A percentile compares a stretch with the other conserved stretches of the same genome.
These are phyloP conservation scores for Aspergillus neoniger DNA, from an alignment of 2,329 filamentous ascomycete genomes.

Conservation along the genomic window DNA sequence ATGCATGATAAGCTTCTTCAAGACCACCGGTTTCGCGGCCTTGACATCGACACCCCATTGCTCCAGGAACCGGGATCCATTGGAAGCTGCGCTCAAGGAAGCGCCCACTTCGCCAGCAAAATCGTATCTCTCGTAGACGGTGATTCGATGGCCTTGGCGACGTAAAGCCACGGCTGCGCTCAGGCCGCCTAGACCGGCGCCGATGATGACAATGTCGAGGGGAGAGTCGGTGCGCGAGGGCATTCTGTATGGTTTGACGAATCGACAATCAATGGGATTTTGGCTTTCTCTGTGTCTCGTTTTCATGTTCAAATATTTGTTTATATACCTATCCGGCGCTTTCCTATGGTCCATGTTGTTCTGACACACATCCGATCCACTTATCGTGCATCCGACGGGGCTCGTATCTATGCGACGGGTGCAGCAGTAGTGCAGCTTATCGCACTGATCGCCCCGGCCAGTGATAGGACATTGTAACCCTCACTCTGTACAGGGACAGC, in stretches of 20 bases:
- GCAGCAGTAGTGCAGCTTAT: slow-evolving; percentile 10
- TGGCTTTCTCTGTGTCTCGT: no score
- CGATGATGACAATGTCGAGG: slow-evolving; percentile 28
- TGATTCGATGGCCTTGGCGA: slow-evolving; percentile 24
- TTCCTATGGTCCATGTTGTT: not conserved
- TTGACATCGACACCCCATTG: slow-evolving; percentile 28
- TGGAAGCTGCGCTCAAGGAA: slow-evolving; percentile 25
- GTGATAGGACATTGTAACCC: not conserved
- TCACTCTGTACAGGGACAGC: not conserved
- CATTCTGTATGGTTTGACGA: slow-evolving; percentile 9
- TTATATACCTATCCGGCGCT: not conserved
- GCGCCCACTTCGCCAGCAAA: slow-evolving; percentile 27
- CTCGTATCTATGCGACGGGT: slow-evolving; percentile 31
- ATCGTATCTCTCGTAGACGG: slow-evolving; percentile 28
- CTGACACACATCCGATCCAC: not conserved
- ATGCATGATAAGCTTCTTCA: slow-evolving; percentile 35
- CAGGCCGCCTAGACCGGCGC: slow-evolving; percentile 28
- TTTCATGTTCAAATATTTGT: not conserved
- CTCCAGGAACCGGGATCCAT: slow-evolving; percentile 24
- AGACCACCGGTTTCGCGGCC: slow-evolving; percentile 27
- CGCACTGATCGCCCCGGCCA: not conserved
- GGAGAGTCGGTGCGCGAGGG: slow-evolving; percentile 26
- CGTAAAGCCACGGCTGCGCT: slow-evolving; percentile 24
- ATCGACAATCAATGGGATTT: not conserved
- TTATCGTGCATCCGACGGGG: slow-evolving; percentile 8